Evolutionary conservation across 805 yeast genomes (phyloP).

Genomic region (Nakazawaea ernobii): DNA sequence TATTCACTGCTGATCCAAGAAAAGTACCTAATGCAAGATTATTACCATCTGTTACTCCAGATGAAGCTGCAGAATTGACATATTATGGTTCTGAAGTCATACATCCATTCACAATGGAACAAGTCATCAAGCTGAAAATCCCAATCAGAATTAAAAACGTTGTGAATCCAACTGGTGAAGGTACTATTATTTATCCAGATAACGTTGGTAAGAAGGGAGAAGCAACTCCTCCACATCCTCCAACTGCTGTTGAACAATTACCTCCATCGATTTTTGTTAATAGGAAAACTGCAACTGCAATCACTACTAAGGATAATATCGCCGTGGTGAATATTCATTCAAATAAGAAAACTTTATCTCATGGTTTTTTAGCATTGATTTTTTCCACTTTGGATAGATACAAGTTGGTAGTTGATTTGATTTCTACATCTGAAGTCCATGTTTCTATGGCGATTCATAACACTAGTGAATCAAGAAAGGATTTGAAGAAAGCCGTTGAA

Average conservation of each 20-base stretch:
- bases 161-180: conserved; percentile 86
- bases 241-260: conserved; percentile 58
- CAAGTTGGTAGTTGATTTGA: conserved; percentile 87
- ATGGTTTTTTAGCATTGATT: conserved; percentile 90
- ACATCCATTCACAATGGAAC: conserved; percentile 99
- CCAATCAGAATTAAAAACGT: conserved; percentile 97
- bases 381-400: conserved; percentile 81
- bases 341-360: conserved; percentile 85
- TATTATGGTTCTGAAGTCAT: conserved; percentile 97
- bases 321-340: conserved; percentile 92
- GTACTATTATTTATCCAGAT: conserved; percentile 93
- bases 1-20: conserved; percentile 97
- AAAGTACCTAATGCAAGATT: conserved; percentile 88
- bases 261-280: conserved; percentile 35
- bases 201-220: conserved; percentile 81
- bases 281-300: conserved; percentile 83
- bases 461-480: conserved; percentile 50
- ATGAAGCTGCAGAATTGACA: conserved; percentile 97
- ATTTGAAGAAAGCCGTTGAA: conserved; percentile 65
- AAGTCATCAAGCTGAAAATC: conserved; percentile 90
- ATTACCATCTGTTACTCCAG: conserved; percentile 87
- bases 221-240: conserved; percentile 92
- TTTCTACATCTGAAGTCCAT: conserved; percentile 96
- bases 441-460: conserved; percentile 96
- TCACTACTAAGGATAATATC: conserved; percentile 89